phyloP scores from a whole-genome alignment of 176 grass and related monocot genomes.

The Musa troglodytarum region DNA sequence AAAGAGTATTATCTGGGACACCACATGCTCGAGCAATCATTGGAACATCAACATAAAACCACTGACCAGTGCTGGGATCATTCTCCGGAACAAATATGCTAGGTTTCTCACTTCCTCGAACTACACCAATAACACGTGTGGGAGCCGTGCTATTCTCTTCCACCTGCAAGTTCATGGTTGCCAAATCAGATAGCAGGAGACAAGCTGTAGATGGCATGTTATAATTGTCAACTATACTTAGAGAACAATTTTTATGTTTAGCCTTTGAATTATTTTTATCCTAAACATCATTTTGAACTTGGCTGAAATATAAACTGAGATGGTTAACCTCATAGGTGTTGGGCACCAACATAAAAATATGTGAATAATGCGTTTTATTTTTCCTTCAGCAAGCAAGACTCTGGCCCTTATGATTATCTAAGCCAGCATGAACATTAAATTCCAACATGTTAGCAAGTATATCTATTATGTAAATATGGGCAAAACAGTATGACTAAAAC shows the following conservation, averaged over 20 bases:
- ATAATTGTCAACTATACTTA: not conserved
- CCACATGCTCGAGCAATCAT: constrained; percentile 65
- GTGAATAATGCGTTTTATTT: not conserved
- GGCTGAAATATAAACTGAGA: not conserved
- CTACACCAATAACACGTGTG: constrained; percentile 64
- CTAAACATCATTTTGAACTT: no score
- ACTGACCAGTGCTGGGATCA: constrained; percentile 68
- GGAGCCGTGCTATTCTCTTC: constrained; percentile 29
- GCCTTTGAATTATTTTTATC: no score
- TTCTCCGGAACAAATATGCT: constrained; percentile 93
- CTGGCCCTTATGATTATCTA: no score
- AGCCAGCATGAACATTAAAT: no score
- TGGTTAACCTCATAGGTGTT: not conserved
- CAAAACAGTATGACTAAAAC: no score
- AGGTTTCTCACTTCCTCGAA: constrained; percentile 90
- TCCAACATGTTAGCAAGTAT: no score
- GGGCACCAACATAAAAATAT: not conserved
- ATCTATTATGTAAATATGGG: no score
- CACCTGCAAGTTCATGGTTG: constrained; percentile 42
- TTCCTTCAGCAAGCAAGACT: no score
- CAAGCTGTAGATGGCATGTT: not conserved
- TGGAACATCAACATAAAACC: constrained; percentile 89
- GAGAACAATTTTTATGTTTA: not conserved
- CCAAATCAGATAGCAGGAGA: not conserved
- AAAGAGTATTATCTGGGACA: constrained; percentile 61